A percentile compares a stretch with the other conserved stretches of the same genome.
Evolutionary conservation across 2,329 filamentous ascomycete genomes (phyloP).

Genomic region (Dothiorella sarmentorum): DNA sequence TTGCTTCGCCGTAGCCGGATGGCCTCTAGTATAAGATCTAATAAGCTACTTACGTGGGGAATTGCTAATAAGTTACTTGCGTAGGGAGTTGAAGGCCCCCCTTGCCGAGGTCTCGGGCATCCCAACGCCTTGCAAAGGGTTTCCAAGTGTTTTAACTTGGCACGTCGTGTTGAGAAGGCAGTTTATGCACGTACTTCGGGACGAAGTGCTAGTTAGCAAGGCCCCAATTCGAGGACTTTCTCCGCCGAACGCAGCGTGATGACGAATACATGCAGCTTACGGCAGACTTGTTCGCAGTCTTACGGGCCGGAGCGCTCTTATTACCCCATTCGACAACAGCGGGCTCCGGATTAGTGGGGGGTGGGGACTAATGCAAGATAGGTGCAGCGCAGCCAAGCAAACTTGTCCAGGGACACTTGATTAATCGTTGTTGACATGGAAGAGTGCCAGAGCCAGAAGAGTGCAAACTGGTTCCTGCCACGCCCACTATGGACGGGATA

Average conservation of each 20-base stretch:
- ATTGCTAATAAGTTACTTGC: no score
- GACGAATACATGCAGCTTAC: not conserved
- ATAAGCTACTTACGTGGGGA: no score
- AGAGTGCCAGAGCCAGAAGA: no score
- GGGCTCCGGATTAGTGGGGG: not conserved
- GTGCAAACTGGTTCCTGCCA: no score
- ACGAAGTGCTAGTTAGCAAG: not conserved
- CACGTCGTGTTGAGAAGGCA: not conserved
- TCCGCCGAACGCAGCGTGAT: not conserved
- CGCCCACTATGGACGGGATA: not conserved
- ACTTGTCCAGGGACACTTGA: not conserved
- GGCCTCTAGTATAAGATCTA: no score
- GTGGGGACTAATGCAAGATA: not conserved
- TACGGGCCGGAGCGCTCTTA: not conserved
- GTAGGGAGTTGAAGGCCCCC: no score
- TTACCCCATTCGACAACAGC: not conserved
- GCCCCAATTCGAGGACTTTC: constrained; percentile 5
- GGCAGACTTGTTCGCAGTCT: not conserved
- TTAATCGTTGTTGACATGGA: no score
- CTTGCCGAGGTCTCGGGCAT: no score
- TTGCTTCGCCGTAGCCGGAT: no score
- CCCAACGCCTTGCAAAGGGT: no score
- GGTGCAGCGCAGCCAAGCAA: constrained; percentile 4
- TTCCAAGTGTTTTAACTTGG: no score
- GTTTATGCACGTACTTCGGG: constrained; percentile 1